phyloP scores from a whole-genome alignment of 2,329 filamentous ascomycete species.

The Trichoderma koningiopsis region DNA sequence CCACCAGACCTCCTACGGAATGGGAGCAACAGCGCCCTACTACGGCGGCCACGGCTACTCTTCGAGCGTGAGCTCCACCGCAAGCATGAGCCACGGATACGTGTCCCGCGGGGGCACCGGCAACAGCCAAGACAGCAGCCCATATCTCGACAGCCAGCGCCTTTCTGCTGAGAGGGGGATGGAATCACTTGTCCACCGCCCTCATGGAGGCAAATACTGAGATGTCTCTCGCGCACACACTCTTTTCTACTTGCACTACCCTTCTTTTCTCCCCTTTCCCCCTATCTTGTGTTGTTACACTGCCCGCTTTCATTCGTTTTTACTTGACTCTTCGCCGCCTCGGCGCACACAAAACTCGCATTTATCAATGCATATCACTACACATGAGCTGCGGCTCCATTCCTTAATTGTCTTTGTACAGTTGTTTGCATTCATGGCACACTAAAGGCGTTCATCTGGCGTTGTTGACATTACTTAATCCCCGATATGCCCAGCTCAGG shows the following conservation, averaged over 20 bases:
- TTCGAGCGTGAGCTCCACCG: constrained; percentile 55
- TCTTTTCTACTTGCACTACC: neutral
- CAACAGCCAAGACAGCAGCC: constrained; percentile 45
- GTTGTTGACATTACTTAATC: constrained; percentile 9
- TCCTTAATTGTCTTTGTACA: neutral
- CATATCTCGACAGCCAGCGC: constrained; percentile 51
- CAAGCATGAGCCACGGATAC: constrained; percentile 42
- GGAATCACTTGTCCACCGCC: constrained; percentile 59
- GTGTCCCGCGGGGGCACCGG: constrained; percentile 33
- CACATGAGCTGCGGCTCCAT: neutral
- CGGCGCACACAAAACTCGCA: neutral
- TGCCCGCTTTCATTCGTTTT: neutral
- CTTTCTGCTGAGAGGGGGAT: constrained; percentile 64
- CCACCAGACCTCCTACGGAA: constrained; percentile 33
- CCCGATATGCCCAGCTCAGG: neutral
- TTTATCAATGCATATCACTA: neutral
- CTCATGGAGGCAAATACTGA: constrained; percentile 37
- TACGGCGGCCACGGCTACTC: constrained; percentile 50
- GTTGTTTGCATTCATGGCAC: neutral
- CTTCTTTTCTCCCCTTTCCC: neutral
- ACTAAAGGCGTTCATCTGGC: constrained; percentile 11
- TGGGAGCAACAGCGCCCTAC: constrained; percentile 28
- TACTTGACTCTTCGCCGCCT: neutral
- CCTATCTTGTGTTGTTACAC: neutral
- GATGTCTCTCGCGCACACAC: neutral